Conservation (phyloP, 495 filamentous ascomycete species). For the Aspergillus panamensis region DNA sequence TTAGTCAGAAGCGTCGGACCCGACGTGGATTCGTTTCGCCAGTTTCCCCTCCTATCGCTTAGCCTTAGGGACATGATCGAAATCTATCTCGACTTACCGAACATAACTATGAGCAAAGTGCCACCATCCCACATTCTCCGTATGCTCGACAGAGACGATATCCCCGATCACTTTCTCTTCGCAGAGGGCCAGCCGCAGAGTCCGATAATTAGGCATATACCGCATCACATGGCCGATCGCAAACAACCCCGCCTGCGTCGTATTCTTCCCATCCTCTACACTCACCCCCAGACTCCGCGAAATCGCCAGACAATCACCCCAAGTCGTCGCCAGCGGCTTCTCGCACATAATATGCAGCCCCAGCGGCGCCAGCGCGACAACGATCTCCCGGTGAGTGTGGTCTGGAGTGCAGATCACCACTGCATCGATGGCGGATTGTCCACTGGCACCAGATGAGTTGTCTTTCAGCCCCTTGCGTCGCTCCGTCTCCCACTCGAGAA, state of each 20-base stretch:
- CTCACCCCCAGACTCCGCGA: conserved; percentile 40
- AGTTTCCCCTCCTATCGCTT: conserved; percentile 57
- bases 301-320: conserved; percentile 63
- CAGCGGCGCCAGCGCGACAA: conserved; percentile 56
- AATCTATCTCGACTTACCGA: conserved; percentile 20
- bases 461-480: background rate
- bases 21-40: conserved; percentile 35
- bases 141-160: conserved; percentile 71
- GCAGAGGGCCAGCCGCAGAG: conserved; percentile 61
- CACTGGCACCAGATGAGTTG: background rate
- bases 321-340: conserved; percentile 70
- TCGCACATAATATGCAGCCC: conserved; percentile 78
- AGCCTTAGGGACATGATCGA: background rate
- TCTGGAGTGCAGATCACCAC: conserved; percentile 73
- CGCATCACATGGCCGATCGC: conserved; percentile 62
- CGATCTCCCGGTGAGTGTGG: conserved; percentile 66
- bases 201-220: conserved; percentile 75
- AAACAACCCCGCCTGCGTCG: conserved; percentile 42
- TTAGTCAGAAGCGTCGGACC: conserved; percentile 67
- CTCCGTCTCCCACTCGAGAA: background rate
- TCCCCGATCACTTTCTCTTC: conserved; percentile 65
- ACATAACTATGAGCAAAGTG: conserved; percentile 85
- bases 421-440: conserved; percentile 53
- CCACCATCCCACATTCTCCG: conserved; percentile 85
- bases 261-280: background rate